These are phyloP conservation scores for Yamagishiella unicocca DNA, from an alignment of 139 green algal species.

Conservation along the genomic window DNA sequence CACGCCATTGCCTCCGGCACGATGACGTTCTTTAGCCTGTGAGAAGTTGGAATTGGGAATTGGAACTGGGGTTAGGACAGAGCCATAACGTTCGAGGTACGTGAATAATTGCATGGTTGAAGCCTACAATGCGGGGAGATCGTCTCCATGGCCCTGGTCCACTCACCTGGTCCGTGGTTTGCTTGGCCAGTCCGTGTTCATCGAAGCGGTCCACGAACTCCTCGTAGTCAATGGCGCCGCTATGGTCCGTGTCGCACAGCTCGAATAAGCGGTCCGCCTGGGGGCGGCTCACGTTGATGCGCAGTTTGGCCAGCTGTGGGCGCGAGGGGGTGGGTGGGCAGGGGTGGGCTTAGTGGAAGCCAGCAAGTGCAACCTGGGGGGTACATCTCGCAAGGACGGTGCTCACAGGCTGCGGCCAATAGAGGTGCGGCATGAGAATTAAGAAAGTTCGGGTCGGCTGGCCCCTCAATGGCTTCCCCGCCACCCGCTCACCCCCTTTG, in stretches of 20 bases:
- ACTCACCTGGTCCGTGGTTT: background rate
- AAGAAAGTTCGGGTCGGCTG: background rate
- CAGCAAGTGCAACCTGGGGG: background rate
- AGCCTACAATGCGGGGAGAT: no score
- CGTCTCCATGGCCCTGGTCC: no score
- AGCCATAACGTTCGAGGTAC: background rate
- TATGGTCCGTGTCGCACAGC: background rate
- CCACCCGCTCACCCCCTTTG: background rate
- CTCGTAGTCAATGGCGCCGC: conserved; percentile 34
- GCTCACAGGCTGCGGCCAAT: no score
- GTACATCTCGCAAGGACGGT: no score
- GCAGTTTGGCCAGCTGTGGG: conserved; percentile 9
- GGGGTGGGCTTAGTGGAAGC: background rate
- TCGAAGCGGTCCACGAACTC: conserved; percentile 37
- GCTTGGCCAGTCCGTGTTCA: conserved; percentile 7
- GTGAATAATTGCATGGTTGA: background rate
- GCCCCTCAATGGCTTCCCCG: background rate
- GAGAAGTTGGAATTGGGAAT: background rate
- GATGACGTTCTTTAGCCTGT: no score
- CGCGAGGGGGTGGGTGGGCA: background rate
- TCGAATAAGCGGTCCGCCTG: conserved; percentile 35
- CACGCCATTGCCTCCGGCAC: background rate
- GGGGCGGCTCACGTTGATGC: background rate
- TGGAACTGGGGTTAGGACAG: background rate
- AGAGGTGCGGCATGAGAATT: no score